Base-by-base conservation (phyloP, 2,329 filamentous ascomycete genomes). In the Alternaria sp. region DNA sequence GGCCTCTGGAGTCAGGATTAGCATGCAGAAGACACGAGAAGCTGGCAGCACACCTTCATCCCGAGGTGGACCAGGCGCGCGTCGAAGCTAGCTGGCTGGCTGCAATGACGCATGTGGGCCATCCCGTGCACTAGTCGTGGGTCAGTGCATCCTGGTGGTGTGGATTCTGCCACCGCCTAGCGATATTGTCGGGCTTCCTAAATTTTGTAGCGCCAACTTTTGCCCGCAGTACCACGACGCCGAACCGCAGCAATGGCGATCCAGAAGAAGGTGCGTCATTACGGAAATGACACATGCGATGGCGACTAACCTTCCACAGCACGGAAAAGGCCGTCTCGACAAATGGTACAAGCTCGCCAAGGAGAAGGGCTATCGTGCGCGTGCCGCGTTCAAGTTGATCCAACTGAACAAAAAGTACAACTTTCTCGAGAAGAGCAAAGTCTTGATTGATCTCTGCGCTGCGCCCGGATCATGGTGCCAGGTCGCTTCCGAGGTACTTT, bases 331-430 rank as follows among this genome's bases (percentile, higher is more conserved):
- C 80, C 93, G 94, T 86, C 85, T 97, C 73, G 95, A 99, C 81
- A 97, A 98, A 81, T 98, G 93, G 92, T 99, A 98, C 81, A 94
- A 93, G 77, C 88, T 98, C 72, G 95, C 95, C 62, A 99, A 99
- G 80, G 95, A 99, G 79, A 98, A 97, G 80, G 95, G 95, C 63
- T 99, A 97, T 77, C 86, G 95, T 73, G 94, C 95, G 62, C 87
- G 95, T 85, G 93, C 95, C 70, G 93, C 95, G 56, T 98, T 98
- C 86, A 99, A 99, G 82, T 82, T 99, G 70, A 94, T 99, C 69
- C 94, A 99, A 79, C 83, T 99, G 72, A 99, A 99, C 83, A 97
- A 98, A 81, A 98, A 97, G 78, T 99, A 96, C 90, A 91, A 92
- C 68, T 99, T 99, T 80, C 83, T 99, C 69, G 93, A 98, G 79